Evolutionary conservation across 2,329 filamentous ascomycete species (phyloP), one percentile per base, ranked within the genome.

Genomic region (Botrytis sinoallii): DNA sequence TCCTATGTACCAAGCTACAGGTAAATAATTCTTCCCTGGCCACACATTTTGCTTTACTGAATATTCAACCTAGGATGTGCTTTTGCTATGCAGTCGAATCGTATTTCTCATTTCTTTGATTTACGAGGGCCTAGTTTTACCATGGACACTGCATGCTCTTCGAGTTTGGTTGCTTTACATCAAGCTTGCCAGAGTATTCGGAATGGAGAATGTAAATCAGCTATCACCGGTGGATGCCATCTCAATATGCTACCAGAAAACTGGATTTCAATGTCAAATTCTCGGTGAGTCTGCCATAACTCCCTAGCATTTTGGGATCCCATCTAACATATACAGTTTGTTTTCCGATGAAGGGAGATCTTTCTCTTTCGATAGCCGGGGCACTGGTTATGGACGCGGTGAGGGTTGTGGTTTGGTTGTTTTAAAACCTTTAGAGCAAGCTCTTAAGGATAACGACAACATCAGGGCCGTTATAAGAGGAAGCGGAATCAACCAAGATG

Each of bases 321-420:
- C 84, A 86, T 72, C 86, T 87, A 1, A 86, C 83, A 74, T 85
- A 83, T 52, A 85, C 84, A 80, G 79, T 3, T 74, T 80, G 22
- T 78, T 81, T 59, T 78, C 77, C 2, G 76, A 77, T 42, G 73
- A 78, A 48, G 79, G 79, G 18, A 73, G 76, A 48, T 81, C 76
- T 18, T 79, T 85, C 74, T 87, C 86, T 70, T 91, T 89, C 75
- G 89, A 91, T 75, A 78, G 83, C 29, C 83, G 85, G 1, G 90
- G 88, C 22, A 86, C 89, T 74, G 90, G 90, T 0, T 92, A 92
- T 77, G 89, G 86, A 0, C 84, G 89, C 57, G 90, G 89, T 2
- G 90, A 92, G 77, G 90, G 89, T 0, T 83, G 88, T 40, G 88
- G 85, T 0, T 84, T 88, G 16, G 80, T 92, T 1, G 78, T 91